A percentile compares a stretch with the other conserved stretches of the same genome.
phyloP scores from a whole-genome alignment of 1,284 basidiomycete genomes.

The Ustilago tritici region DNA sequence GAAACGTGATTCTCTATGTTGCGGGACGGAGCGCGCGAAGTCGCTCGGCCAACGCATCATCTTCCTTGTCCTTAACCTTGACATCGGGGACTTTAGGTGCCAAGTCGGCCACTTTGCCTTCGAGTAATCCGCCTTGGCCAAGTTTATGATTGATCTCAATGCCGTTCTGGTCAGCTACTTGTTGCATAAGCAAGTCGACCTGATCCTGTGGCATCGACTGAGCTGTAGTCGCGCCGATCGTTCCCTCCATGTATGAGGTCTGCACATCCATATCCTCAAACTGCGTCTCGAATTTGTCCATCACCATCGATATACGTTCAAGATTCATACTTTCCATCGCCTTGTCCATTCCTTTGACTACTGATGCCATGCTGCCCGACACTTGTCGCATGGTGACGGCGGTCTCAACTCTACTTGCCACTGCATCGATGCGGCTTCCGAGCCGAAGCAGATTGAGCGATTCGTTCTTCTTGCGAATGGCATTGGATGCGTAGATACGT shows the following conservation, averaged over 20 bases:
- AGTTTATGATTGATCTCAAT: conserved; percentile 94
- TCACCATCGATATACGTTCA: conserved; percentile 93
- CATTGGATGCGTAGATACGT: conserved; percentile 98
- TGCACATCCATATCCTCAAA: conserved; percentile 98
- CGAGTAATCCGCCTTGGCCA: conserved; percentile 76
- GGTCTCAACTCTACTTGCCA: conserved; percentile 96
- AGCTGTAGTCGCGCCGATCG: conserved; percentile 93
- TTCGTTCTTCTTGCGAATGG: conserved; percentile 98
- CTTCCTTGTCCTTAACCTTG: conserved; percentile 69
- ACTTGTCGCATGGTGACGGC: conserved; percentile 91
- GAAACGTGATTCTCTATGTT: conserved; percentile 26
- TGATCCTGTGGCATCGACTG: conserved; percentile 96
- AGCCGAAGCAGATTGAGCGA: conserved; percentile 77
- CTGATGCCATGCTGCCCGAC: conserved; percentile 93
- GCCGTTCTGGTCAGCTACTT: conserved; percentile 96
- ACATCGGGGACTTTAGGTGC: conserved; percentile 42
- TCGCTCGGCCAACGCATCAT: conserved; percentile 80
- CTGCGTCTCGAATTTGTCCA: conserved; percentile 99
- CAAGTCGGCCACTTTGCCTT: conserved; percentile 72
- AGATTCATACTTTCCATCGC: conserved; percentile 99
- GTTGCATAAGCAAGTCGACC: conserved; percentile 89
- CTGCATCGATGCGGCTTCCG: conserved; percentile 84
- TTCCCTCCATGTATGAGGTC: conserved; percentile 97
- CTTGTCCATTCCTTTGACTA: conserved; percentile 97
- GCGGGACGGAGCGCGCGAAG: conserved; percentile 66